A percentile compares a stretch with the other conserved stretches of the same genome.
Conservation (phyloP, 371 early-diverging fungal species). For the Mucor lusitanicus region DNA sequence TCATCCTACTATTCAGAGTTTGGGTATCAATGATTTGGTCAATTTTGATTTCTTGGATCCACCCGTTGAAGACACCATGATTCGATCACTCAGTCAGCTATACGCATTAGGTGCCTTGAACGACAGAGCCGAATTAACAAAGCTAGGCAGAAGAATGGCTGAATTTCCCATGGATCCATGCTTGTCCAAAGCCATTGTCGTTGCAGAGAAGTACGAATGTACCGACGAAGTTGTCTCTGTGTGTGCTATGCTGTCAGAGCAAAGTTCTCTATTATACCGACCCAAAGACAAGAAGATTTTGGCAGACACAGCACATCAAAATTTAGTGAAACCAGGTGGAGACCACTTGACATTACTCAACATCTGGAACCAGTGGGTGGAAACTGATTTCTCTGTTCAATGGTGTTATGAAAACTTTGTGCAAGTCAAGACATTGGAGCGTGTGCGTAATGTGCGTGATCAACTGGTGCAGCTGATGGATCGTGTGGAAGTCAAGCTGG, state of each 20-base stretch:
- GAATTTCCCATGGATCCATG: conserved; percentile 98
- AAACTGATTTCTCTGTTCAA: conserved; percentile 87
- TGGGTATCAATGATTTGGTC: conserved; percentile 94
- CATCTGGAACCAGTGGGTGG: conserved; percentile 96
- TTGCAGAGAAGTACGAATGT: conserved; percentile 90
- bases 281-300: conserved; percentile 93
- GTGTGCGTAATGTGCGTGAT: conserved; percentile 93
- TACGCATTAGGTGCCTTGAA: conserved; percentile 97
- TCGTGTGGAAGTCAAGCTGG: conserved; percentile 87
- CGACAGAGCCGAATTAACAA: conserved; percentile 91
- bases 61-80: conserved; percentile 92
- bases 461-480: conserved; percentile 93
- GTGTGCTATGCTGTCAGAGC: conserved; percentile 91
- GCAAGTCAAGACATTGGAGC: conserved; percentile 87
- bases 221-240: conserved; percentile 90
- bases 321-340: conserved; percentile 83
- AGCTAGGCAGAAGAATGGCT: conserved; percentile 97
- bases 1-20: conserved; percentile 48
- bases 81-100: conserved; percentile 91
- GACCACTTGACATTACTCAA: conserved; percentile 92
- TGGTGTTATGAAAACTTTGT: conserved; percentile 98
- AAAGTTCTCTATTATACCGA: conserved; percentile 88
- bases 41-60: conserved; percentile 99
- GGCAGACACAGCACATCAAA: conserved; percentile 93
- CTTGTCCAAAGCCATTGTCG: conserved; percentile 91